Evolutionary conservation across 805 yeast genomes (phyloP), one percentile per base, ranked within the genome.

Genomic region (Metschnikowia henanensis): DNA sequence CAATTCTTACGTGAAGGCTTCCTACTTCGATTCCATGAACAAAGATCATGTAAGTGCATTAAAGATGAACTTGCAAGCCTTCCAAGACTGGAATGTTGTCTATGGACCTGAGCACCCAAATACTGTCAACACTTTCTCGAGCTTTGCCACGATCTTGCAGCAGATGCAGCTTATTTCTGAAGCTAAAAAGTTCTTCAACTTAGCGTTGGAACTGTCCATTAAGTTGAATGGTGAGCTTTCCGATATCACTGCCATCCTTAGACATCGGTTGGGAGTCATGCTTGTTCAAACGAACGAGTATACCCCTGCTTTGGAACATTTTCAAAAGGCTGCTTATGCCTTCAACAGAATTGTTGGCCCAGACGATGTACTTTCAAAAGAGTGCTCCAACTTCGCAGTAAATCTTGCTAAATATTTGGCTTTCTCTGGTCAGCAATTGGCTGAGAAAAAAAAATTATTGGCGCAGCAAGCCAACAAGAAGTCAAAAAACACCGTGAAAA

Each of bases 31-130:
- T 63, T 68, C 80, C 31, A 66, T 78, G 8, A 77, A 79, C 52
- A 79, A 79, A 28, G 79, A 81, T 53, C 66, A 78, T 30, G 65
- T 72, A 26, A 83, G 84, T 50, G 77, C 92, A 1, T 69, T 90
- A 51, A 74, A 79, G 50, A 66, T 85, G 45, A 79, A 81, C 61
- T 64, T 72, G 45, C 80, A 84, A 59, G 80, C 88, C 6, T 62
- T 85, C 36, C 65, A 73, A 31, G 71, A 77, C 40, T 80, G 91
- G 83, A 53, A 63, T n/a, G 53, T 72, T 6, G 69, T 81, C n/a
- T 78, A 73, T 50, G 85, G 83, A 18, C 72, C 74, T 3, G 71
- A 70, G 40, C 95, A 90, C 60, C 89, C 96, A 35, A 84, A 87
- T 43, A 66, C 77, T 22, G 70, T 86, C 39, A 80, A 83, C 46